These are phyloP conservation scores for Aspergillus novoparasiticus DNA, from an alignment of 2,329 filamentous ascomycete species.

Conservation along the genomic window DNA sequence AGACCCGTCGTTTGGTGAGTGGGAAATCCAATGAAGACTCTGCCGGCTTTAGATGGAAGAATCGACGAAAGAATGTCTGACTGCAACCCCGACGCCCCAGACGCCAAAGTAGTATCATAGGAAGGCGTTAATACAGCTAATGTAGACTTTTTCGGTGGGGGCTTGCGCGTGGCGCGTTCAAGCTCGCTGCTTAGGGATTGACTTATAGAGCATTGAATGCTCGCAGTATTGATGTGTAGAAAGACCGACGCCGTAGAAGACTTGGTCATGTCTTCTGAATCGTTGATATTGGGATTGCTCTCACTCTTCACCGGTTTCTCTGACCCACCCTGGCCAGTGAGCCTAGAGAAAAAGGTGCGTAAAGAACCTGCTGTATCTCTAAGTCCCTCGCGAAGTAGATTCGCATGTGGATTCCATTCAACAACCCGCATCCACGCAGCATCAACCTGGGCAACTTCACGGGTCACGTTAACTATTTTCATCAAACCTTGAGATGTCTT, in stretches of 20 bases:
- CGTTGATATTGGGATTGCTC: slow-evolving; percentile 61
- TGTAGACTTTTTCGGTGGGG: slow-evolving; percentile 83
- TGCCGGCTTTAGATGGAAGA: slow-evolving; percentile 82
- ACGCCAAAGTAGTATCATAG: slow-evolving; percentile 76
- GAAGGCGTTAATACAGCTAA: slow-evolving; percentile 89
- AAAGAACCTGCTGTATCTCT: slow-evolving; percentile 61
- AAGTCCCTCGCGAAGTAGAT: slow-evolving; percentile 40
- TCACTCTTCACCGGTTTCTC: slow-evolving; percentile 43
- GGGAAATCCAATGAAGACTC: slow-evolving; percentile 96
- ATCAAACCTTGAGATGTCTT: slow-evolving; percentile 86
- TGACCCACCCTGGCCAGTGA: slow-evolving; percentile 62
- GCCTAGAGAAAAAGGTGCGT: slow-evolving; percentile 76
- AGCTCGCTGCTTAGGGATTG: slow-evolving; percentile 78
- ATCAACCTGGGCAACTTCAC: slow-evolving; percentile 89
- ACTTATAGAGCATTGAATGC: slow-evolving; percentile 74
- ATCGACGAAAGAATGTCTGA: slow-evolving; percentile 86
- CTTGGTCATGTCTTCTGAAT: slow-evolving; percentile 73
- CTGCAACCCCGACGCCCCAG: slow-evolving; percentile 54
- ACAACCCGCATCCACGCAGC: slow-evolving; percentile 85
- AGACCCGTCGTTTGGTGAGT: slow-evolving; percentile 96
- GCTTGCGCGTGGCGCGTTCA: slow-evolving; percentile 95
- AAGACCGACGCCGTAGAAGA: slow-evolving; percentile 79
- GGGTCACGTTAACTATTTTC: slow-evolving; percentile 78
- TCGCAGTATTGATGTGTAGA: slow-evolving; percentile 81
- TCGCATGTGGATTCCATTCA: slow-evolving; percentile 72